phyloP scores from a whole-genome alignment of 1,139 yeast genomes.

The Hansenula lynferdii region DNA sequence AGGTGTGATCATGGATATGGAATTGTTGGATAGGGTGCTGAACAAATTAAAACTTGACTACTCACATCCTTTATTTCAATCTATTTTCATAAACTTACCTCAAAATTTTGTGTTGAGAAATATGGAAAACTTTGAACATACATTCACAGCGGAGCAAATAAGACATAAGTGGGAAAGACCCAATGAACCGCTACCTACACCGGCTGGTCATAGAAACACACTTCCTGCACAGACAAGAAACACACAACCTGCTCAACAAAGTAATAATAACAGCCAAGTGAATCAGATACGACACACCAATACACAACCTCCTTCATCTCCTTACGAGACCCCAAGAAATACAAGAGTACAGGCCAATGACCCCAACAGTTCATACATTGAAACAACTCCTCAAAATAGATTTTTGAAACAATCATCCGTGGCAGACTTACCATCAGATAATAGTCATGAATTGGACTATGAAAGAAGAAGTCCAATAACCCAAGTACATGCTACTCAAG shows the following conservation, averaged over 20 bases:
- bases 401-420: background rate
- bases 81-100: conserved; percentile 5
- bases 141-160: conserved; percentile 2
- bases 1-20: conserved; percentile 3
- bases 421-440: conserved; percentile 7
- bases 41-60: background rate
- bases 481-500: background rate
- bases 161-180: background rate
- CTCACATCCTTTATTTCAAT: conserved; percentile 1
- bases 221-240: no score
- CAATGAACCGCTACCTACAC: background rate
- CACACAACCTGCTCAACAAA: no score
- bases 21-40: conserved; percentile 1
- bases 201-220: background rate
- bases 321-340: background rate
- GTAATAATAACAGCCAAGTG: no score
- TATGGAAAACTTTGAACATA: background rate
- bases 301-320: background rate
- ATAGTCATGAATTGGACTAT: conserved; percentile 4
- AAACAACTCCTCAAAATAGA: background rate
- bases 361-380: background rate
- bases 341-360: background rate
- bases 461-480: background rate
- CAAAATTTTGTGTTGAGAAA: background rate
- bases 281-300: no score